Percentiles rank a stretch among this genome's conserved stretches.
Evolutionary conservation across 2,329 filamentous ascomycete genomes (phyloP).

Genomic region (Westerdykella ornata): DNA sequence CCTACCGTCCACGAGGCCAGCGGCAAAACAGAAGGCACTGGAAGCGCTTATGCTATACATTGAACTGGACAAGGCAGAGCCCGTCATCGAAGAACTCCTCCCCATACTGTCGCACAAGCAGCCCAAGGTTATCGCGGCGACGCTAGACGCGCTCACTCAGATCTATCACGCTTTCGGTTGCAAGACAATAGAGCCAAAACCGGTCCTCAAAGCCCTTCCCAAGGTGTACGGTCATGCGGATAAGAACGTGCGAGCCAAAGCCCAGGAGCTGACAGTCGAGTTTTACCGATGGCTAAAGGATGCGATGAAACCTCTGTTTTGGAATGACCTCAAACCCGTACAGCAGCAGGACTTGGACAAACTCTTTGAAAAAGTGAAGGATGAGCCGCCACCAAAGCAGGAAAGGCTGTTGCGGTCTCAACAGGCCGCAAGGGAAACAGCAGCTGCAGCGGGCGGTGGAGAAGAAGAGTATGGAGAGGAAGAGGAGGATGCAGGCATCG

Average conservation of each 20-base stretch:
- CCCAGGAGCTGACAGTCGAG: slow-evolving; percentile 84
- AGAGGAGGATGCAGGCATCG: slow-evolving; percentile 64
- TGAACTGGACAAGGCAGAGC: slow-evolving; percentile 78
- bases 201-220: slow-evolving; percentile 77
- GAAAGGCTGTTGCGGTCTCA: slow-evolving; percentile 83
- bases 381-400: slow-evolving; percentile 80
- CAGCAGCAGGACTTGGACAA: slow-evolving; percentile 92
- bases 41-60: slow-evolving; percentile 85
- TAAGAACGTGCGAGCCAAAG: slow-evolving; percentile 94
- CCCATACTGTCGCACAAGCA: slow-evolving; percentile 80
- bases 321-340: slow-evolving; percentile 88
- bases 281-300: slow-evolving; percentile 96
- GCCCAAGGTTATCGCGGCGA: slow-evolving; percentile 76
- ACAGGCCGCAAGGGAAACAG: slow-evolving; percentile 72
- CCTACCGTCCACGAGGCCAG: slow-evolving; percentile 76
- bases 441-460: slow-evolving; percentile 54
- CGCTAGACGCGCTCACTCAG: slow-evolving; percentile 67
- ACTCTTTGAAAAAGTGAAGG: slow-evolving; percentile 87
- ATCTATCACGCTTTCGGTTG: slow-evolving; percentile 94
- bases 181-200: slow-evolving; percentile 89
- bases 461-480: slow-evolving; percentile 40
- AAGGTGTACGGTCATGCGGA: slow-evolving; percentile 94
- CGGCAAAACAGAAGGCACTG: slow-evolving; percentile 77
- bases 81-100: slow-evolving; percentile 83
- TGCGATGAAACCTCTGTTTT: slow-evolving; percentile 97